Evolutionary conservation across 2,329 filamentous ascomycete genomes (phyloP).

Genomic region (Periconia macrospinosa): DNA sequence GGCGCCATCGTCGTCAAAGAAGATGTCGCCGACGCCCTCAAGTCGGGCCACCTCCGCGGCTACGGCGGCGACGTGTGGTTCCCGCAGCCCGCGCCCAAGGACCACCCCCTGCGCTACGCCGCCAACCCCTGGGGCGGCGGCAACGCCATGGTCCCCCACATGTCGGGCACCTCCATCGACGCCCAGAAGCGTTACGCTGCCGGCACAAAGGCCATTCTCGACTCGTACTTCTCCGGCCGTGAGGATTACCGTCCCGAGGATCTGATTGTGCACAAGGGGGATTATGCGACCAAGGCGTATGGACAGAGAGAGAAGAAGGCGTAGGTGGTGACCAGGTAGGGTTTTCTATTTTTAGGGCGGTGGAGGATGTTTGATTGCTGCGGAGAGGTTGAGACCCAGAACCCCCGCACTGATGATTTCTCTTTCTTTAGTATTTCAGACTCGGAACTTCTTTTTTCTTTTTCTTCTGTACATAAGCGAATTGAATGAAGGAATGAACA

Average conservation of each 20-base stretch:
- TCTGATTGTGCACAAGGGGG: conserved; percentile 84
- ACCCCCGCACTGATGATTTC: too few relatives aligned
- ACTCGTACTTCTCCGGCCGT: conserved; percentile 86
- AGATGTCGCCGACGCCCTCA: conserved; percentile 92
- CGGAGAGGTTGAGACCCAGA: too few relatives aligned
- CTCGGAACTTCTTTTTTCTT: too few relatives aligned
- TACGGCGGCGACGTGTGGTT: conserved; percentile 94
- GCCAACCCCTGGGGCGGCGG: conserved; percentile 95
- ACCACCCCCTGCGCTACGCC: conserved; percentile 89
- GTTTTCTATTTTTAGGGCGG: too few relatives aligned
- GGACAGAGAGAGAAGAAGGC: conserved; percentile 67
- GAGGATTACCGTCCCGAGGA: conserved; percentile 89
- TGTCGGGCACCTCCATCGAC: conserved; percentile 98
- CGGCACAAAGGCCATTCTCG: conserved; percentile 85
- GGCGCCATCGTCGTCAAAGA: conserved; percentile 99
- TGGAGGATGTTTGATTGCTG: too few relatives aligned
- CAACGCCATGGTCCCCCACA: conserved; percentile 98
- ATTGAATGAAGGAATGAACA: too few relatives aligned
- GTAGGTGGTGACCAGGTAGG: too few relatives aligned
- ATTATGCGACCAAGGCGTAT: conserved; percentile 95
- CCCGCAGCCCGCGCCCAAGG: conserved; percentile 92
- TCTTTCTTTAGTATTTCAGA: too few relatives aligned
- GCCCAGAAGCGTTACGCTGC: conserved; percentile 85
- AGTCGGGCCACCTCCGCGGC: conserved; percentile 85
- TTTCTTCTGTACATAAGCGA: too few relatives aligned